Percentiles rank a stretch among this genome's conserved stretches.
Conservation (phyloP, 805 yeast genomes). For the Ogataea naganishii region DNA sequence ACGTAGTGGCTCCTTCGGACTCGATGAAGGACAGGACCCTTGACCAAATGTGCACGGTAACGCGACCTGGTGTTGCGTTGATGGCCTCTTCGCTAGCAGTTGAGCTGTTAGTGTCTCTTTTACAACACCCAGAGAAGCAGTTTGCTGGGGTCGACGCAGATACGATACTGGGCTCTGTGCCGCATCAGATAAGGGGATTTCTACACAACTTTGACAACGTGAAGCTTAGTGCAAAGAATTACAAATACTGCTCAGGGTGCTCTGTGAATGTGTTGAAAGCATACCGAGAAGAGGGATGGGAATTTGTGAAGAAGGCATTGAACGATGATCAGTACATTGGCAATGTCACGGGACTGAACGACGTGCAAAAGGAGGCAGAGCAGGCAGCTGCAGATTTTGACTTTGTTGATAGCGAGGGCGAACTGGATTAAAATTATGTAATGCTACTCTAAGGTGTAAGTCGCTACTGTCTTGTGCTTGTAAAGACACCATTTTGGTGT, state of each 20-base stretch:
- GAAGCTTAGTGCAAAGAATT: slow-evolving; percentile 64
- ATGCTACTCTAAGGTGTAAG: background rate
- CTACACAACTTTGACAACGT: slow-evolving; percentile 55
- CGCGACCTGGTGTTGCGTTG: slow-evolving; percentile 92
- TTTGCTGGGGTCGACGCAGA: slow-evolving; percentile 25
- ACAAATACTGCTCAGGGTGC: slow-evolving; percentile 81
- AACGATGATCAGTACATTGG: slow-evolving; percentile 62
- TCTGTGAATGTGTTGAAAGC: slow-evolving; percentile 47
- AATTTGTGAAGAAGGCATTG: slow-evolving; percentile 65
- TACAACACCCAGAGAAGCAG: slow-evolving; percentile 56
- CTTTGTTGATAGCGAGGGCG: slow-evolving; percentile 31
- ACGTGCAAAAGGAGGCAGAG: slow-evolving; percentile 68
- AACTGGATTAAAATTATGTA: slow-evolving; percentile 8
- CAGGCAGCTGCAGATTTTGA: slow-evolving; percentile 30
- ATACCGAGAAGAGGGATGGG: slow-evolving; percentile 60
- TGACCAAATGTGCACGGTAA: slow-evolving; percentile 98
- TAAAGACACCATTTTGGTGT: no score
- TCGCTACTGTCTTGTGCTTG: no score
- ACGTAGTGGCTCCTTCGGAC: slow-evolving; percentile 89
- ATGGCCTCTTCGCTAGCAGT: slow-evolving; percentile 83
- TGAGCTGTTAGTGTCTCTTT: slow-evolving; percentile 64
- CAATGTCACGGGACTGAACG: slow-evolving; percentile 66
- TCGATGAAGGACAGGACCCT: slow-evolving; percentile 79
- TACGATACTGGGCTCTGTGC: slow-evolving; percentile 57
- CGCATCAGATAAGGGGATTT: slow-evolving; percentile 91